Evolutionary conservation across 2,329 filamentous ascomycete genomes (phyloP), one percentile per base, ranked within the genome.

Genomic region (Aspergillus sp.): DNA sequence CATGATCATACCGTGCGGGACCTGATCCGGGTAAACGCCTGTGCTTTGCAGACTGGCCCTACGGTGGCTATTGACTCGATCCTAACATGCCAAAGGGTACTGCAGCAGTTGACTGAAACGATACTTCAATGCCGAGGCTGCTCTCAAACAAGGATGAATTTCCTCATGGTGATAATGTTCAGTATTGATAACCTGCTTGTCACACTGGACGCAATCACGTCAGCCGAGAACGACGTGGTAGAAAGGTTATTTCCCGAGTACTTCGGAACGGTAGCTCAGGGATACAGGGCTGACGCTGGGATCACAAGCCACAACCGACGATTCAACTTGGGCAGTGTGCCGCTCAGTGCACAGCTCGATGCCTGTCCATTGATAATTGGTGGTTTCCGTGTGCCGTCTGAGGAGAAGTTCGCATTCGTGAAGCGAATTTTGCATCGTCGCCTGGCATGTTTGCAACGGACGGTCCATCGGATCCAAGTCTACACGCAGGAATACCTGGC

Each of bases 161-260:
- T 71, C 25, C 64, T 73, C 14, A 72, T 70, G 60, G 50, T 72
- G 6, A 61, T 72, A 4, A 61, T 72, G 14, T 62, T 73, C 43
- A 65, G 65, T 1, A 70, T 73, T 37, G 71, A 73, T 44, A 68
- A 64, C 43, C 52, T 71, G 15, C 56, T 70, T 3, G 65, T 64
- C 1, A 60, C 62, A 3, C 60, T 73, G 2, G 70, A 72, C 47
- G 48, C 56, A 4, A 64, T 65, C 17, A 63, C 57, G 2, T 60
- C 60, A 0, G 54, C 57, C 31, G 66, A 62, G 14, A 53, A 57
- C 12, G 55, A 55, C 9, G 43, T 60, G 2, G 52, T 63, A 9
- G 62, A 66, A 2, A 56, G 58, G 3, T 5, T 61, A 2, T 63
- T 63, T 21, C 48, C 27, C 3, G 60, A 59, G 17, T 60, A 60